phyloP scores from a whole-genome alignment of 768 basidiomycete genomes.

The Pholiota molesta region DNA sequence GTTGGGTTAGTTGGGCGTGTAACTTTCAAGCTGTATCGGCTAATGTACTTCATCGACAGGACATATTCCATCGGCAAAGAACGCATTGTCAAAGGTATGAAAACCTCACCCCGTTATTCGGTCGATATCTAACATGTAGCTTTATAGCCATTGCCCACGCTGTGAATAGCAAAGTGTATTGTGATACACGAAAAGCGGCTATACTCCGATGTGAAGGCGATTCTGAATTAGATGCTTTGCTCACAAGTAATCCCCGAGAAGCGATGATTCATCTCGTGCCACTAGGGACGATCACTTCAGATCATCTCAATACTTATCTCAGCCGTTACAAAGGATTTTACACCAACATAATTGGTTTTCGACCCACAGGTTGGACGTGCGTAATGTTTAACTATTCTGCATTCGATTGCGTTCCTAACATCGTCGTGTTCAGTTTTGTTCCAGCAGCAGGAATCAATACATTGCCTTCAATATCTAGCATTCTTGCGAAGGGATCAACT shows the following conservation, averaged over 20 bases:
- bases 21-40: neutral
- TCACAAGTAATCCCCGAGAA: conserved; percentile 75
- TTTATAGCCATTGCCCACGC: conserved; percentile 79
- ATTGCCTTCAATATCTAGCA: conserved; percentile 62
- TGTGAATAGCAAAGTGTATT: conserved; percentile 82
- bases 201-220: conserved; percentile 87
- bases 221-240: conserved; percentile 73
- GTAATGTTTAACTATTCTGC: conserved; percentile 31
- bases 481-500: conserved; percentile 66
- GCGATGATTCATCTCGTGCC: conserved; percentile 89
- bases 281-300: conserved; percentile 71
- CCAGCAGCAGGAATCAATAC: conserved; percentile 66
- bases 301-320: conserved; percentile 77
- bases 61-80: conserved; percentile 99
- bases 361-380: conserved; percentile 97
- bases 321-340: conserved; percentile 75
- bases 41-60: conserved; percentile 37
- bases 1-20: conserved; percentile 58
- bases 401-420: neutral
- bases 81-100: conserved; percentile 89
- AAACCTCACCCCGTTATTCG: neutral
- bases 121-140: neutral
- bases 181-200: conserved; percentile 80
- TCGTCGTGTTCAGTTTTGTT: conserved; percentile 52
- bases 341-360: conserved; percentile 74